These are phyloP conservation scores for Leucosporidium creatinivorum DNA, from an alignment of 768 basidiomycete species.

Conservation along the genomic window DNA sequence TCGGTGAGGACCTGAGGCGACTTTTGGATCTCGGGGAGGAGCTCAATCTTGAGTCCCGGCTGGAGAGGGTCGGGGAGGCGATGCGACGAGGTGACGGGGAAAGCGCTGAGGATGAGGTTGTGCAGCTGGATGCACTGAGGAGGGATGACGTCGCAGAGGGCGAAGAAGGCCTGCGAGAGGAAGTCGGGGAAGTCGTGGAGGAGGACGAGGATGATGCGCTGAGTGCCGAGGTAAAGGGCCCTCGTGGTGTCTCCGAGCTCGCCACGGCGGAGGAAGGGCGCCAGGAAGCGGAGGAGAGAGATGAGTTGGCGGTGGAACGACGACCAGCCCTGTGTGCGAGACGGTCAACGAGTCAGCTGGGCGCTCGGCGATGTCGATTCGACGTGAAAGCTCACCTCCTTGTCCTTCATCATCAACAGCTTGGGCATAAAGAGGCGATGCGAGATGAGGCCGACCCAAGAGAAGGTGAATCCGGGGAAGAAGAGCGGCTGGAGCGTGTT, in stretches of 20 bases:
- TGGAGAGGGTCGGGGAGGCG: conserved; percentile 69
- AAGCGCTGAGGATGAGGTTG: conserved; percentile 93
- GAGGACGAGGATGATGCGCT: conserved; percentile 84
- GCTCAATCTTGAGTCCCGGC: conserved; percentile 40
- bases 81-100: conserved; percentile 53
- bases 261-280: conserved; percentile 72
- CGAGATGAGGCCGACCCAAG: conserved; percentile 93
- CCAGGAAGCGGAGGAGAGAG: conserved; percentile 89
- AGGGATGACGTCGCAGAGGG: conserved; percentile 88
- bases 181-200: conserved; percentile 89
- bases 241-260: conserved; percentile 70
- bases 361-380: conserved; percentile 44
- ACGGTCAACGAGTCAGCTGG: conserved; percentile 15
- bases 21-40: conserved; percentile 82
- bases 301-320: conserved; percentile 91
- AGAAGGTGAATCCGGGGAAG: conserved; percentile 97
- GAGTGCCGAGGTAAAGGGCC: conserved; percentile 80
- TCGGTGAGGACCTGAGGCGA: conserved; percentile 88
- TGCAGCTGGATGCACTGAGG: conserved; percentile 88
- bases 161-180: conserved; percentile 56
- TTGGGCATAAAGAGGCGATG: conserved; percentile 98
- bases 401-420: conserved; percentile 72
- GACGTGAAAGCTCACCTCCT: conserved; percentile 47
- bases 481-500: conserved; percentile 92
- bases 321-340: conserved; percentile 61